Evolutionary conservation across 805 yeast genomes (phyloP), one percentile per base, ranked within the genome.

Genomic region (Zygotorulaspora sp.): DNA sequence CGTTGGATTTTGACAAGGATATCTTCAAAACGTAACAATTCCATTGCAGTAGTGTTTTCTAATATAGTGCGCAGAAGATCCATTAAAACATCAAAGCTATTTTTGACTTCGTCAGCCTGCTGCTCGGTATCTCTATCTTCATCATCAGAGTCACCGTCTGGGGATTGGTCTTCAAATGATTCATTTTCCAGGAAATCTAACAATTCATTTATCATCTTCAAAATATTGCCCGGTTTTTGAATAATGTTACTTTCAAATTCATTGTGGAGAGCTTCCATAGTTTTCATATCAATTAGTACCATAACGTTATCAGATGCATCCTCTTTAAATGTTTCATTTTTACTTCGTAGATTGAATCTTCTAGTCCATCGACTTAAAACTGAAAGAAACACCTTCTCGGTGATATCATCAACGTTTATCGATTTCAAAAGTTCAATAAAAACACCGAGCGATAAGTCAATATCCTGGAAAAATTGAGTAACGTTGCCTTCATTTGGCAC

Each of bases 331-430:
- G 17, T 24, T 10, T 20, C 17, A 8, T 17, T 32, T 11, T 6
- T 15, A 5, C 21, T 15, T 9, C 26, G 37, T 12, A 6, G 13
- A 4, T 22, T 29, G 8, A 27, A 13, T 6, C 25, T 32, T 22
- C 30, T 43, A 6, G 83, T 66, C 89, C 95, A 85, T 47, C 79
- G 65, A 40, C 71, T 70, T 44, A 90, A 62, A 1, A 79, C 59
- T 0, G 43, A 45, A 3, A 77, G 58, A 48, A 87, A 83, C 2
- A 70, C 58, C 21, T 50, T 62, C 40, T 65, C 74, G 2, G 75
- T 58, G 9, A 69, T 57, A 1, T 61, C 64, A 2, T 52, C 55
- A 29, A 75, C 75, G 39, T 74, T 77, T 5, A 80, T 50, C 17
- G 72, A 67, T 32, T 65, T 62, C 38, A 85, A 57, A 3, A 84